Evolutionary conservation across 352 stramenopile genomes (phyloP).

Genomic region (Halophytophthora polymorphica): DNA sequence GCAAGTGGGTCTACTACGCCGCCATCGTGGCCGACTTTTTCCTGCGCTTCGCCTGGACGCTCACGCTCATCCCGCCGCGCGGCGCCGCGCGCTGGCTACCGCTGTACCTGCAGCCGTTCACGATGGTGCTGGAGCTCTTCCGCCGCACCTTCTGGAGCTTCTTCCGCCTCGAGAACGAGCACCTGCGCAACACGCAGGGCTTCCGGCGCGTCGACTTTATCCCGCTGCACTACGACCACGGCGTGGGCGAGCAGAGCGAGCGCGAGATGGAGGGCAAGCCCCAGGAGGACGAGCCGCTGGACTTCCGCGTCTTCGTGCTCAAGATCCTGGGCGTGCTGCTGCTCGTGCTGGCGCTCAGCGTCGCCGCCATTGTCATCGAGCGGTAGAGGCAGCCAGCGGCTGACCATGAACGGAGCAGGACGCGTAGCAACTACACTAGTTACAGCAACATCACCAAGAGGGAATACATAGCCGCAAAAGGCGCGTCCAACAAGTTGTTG

Average conservation of each 20-base stretch:
- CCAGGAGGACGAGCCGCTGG: constrained; percentile 33
- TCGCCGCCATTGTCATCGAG: constrained; percentile 51
- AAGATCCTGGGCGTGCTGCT: constrained; percentile 53
- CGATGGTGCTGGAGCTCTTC: constrained; percentile 83
- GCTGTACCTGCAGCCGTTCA: constrained; percentile 81
- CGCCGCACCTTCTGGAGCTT: constrained; percentile 87
- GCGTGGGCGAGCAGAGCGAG: constrained; percentile 40
- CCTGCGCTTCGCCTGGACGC: constrained; percentile 78
- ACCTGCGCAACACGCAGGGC: constrained; percentile 82
- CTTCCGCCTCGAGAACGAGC: constrained; percentile 84
- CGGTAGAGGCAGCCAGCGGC: no score
- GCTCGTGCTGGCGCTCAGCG: constrained; percentile 43
- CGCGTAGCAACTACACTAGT: neutral
- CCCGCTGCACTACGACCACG: constrained; percentile 79
- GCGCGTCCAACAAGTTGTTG: no score
- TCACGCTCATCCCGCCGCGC: constrained; percentile 73
- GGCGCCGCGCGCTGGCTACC: constrained; percentile 55
- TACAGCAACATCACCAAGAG: no score
- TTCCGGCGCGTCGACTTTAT: constrained; percentile 84
- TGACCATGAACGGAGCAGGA: no score
- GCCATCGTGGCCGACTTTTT: constrained; percentile 80
- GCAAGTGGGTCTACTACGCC: constrained; percentile 76
- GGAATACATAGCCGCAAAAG: no score
- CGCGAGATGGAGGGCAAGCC: constrained; percentile 36
- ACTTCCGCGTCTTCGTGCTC: constrained; percentile 40